Conservation (phyloP, 257 asterid species). For the Cinchona pubescens region DNA sequence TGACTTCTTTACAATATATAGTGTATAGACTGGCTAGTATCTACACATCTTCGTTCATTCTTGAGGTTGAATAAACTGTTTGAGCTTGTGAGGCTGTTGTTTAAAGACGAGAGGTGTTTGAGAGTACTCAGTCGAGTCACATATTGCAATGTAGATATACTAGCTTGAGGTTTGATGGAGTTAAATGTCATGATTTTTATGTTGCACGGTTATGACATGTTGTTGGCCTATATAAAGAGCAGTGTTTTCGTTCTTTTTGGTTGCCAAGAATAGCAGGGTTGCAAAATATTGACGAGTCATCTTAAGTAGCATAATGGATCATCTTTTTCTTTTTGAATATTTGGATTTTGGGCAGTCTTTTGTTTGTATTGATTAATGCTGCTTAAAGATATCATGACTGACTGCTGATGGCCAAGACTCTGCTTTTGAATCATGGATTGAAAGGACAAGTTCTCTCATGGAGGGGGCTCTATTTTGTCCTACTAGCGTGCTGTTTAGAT, state of each 20-base stretch:
- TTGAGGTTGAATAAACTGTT: background rate
- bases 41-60: background rate
- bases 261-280: background rate
- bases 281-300: background rate
- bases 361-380: background rate
- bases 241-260: background rate
- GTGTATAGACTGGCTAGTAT: background rate
- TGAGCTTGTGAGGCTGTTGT: background rate
- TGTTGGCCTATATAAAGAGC: background rate
- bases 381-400: background rate
- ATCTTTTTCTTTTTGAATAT: background rate
- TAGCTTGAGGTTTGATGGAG: background rate
- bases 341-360: background rate
- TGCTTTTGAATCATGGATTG: background rate
- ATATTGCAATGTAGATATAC: background rate
- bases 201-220: background rate
- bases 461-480: background rate
- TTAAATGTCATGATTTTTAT: background rate
- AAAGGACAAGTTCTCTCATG: background rate
- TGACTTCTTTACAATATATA: background rate
- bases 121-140: background rate
- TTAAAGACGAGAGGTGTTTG: background rate
- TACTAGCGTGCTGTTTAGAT: background rate
- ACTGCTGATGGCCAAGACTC: background rate
- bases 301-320: background rate